Percentiles rank a stretch among this genome's conserved stretches.
Evolutionary conservation across 1,284 basidiomycete species (phyloP).

Genomic region (Marasmius sp.): DNA sequence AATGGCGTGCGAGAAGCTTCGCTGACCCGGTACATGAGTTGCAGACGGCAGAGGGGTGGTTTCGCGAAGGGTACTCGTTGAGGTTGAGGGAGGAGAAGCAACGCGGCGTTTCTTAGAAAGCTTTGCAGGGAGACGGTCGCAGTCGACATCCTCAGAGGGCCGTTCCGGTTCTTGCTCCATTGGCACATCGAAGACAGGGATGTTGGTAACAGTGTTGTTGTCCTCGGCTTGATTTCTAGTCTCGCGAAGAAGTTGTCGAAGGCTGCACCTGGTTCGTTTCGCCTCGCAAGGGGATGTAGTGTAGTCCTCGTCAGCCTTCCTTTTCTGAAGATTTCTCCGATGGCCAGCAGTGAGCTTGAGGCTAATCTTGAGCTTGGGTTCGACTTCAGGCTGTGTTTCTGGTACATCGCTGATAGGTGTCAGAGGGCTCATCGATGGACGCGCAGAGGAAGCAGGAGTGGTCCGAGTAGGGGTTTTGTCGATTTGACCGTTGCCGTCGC

Average conservation of each 20-base stretch:
- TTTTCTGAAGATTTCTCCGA: not conserved
- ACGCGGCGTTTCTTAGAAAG: not conserved
- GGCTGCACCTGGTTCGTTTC: not conserved
- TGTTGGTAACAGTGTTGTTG: not conserved
- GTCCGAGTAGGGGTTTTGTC: not conserved
- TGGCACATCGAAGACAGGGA: not conserved
- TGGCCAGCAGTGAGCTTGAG: not conserved
- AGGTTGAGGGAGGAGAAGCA: not conserved
- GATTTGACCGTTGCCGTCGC: not conserved
- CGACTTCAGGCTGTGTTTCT: constrained; percentile 2
- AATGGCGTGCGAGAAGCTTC: constrained; percentile 5
- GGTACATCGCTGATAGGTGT: constrained; percentile 12
- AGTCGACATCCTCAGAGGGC: not conserved
- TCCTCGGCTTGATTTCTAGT: not conserved
- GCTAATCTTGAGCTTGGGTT: constrained; percentile 5
- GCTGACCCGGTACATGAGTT: not conserved
- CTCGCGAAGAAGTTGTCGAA: not conserved
- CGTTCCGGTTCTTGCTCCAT: not conserved
- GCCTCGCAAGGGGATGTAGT: no score
- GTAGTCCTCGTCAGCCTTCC: not conserved
- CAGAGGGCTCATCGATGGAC: constrained; percentile 8
- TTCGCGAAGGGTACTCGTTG: not conserved
- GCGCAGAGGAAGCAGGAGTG: not conserved
- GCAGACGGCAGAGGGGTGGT: not conserved
- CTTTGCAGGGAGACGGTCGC: not conserved